Evolutionary conservation across 73 alveolate genomes (phyloP), one percentile per base, ranked within the genome.

Genomic region (Urostyla sp.): DNA sequence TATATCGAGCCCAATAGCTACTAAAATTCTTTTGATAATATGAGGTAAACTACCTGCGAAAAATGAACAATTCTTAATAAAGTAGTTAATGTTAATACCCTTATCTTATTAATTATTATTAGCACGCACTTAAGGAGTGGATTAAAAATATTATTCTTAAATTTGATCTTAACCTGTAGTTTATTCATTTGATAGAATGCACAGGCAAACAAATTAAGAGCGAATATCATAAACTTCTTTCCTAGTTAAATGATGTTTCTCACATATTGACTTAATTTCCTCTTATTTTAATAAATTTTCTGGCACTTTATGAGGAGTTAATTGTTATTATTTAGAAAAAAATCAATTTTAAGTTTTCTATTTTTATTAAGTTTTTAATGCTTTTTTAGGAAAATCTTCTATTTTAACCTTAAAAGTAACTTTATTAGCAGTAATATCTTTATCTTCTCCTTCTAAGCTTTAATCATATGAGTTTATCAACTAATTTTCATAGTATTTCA

Each of bases 161-260:
- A 13, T 18, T 18, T 50, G 63, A n/a, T 50, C 11, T 10, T n/a
- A n/a, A 18, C 32, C 63, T 20, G 52, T 1, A 4, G 1, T 44
- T 5, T 15, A 18, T n/a, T 66, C 84, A 18, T 49, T 48, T 21
- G 72, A 45, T 31, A 80, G 60, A 27, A 67, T 23, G 40, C 80
- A 54, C 78, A 80, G 45, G 31, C 78, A 63, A 1, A 32, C 31
- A 55, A 43, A 80, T 54, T 66, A 36, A 48, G 77, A 43, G 26
- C 79, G 61, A 38, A 80, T 80, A 21, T 79, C 83, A 48, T 79
- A 79, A 0, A 79, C 90, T 49, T 56, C 66, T 57, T 57, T 79
- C 16, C 90, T 5, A 3, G 84, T 34, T 32, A 79, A n/a, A 15
- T 58, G 13, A 28, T 49, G 2, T 36, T 56, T 24, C 20, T 55